Evolutionary conservation across 73 alveolate genomes (phyloP).

Genomic region (Blepharisma japonicum): DNA sequence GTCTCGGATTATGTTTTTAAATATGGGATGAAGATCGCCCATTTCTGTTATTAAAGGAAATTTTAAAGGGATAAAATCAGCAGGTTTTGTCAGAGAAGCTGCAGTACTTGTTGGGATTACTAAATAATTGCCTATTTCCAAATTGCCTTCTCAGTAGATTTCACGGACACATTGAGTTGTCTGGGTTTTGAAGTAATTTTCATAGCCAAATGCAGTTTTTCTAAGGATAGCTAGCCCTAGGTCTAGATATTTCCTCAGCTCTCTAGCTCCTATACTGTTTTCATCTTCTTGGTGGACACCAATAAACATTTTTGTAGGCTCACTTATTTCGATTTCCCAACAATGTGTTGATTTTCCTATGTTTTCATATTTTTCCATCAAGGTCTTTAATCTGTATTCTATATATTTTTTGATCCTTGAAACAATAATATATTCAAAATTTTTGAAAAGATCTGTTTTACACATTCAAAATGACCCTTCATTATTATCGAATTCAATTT

Average conservation of each 20-base stretch:
- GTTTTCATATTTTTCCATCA: slow-evolving; percentile 45
- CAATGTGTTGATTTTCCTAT: slow-evolving; percentile 86
- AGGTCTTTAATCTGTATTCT: slow-evolving; percentile 88
- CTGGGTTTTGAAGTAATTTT: not conserved
- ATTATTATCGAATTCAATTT: slow-evolving; percentile 66
- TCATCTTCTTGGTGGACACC: slow-evolving; percentile 94
- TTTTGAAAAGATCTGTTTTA: slow-evolving; percentile 71
- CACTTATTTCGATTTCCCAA: slow-evolving; percentile 73
- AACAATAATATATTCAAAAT: slow-evolving; percentile 68
- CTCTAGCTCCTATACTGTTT: slow-evolving; percentile 72
- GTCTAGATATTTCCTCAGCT: slow-evolving; percentile 80
- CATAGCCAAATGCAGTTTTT: slow-evolving; percentile 38
- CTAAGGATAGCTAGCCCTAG: slow-evolving; percentile 73
- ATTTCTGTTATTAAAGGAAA: not conserved
- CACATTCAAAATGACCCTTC: slow-evolving; percentile 96
- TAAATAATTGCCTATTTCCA: slow-evolving; percentile 91
- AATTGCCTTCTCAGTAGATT: slow-evolving; percentile 72
- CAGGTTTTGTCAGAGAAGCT: slow-evolving; percentile 10
- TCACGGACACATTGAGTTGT: slow-evolving; percentile 41
- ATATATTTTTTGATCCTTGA: slow-evolving; percentile 84
- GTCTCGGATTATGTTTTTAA: not conserved
- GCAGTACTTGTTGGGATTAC: slow-evolving; percentile 96
- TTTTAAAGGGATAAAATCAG: not conserved
- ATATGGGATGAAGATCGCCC: not conserved
- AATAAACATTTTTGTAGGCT: slow-evolving; percentile 76